These are phyloP conservation scores for Diaporthe citri DNA, from an alignment of 2,329 filamentous ascomycete genomes.

Conservation along the genomic window DNA sequence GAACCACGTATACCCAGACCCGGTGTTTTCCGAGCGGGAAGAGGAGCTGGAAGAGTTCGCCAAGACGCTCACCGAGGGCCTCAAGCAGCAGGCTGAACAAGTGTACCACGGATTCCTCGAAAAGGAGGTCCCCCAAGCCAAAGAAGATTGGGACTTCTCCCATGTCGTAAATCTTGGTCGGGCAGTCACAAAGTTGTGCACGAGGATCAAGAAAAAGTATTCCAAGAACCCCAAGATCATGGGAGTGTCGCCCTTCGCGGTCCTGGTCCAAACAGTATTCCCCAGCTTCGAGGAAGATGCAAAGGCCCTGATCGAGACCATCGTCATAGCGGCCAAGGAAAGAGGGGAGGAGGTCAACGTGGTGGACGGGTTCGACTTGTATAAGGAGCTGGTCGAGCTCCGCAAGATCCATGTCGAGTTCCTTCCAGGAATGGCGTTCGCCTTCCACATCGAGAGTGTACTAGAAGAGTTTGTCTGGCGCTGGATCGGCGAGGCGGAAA, in stretches of 20 bases:
- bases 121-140: slow-evolving; percentile 81
- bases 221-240: slow-evolving; percentile 88
- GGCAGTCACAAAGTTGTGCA: slow-evolving; percentile 84
- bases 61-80: slow-evolving; percentile 77
- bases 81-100: slow-evolving; percentile 80
- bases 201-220: slow-evolving; percentile 93
- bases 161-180: slow-evolving; percentile 92
- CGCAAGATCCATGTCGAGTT: slow-evolving; percentile 83
- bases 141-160: slow-evolving; percentile 89
- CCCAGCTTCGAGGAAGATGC: slow-evolving; percentile 93
- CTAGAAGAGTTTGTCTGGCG: slow-evolving; percentile 95
- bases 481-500: slow-evolving; percentile 88
- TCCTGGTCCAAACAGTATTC: slow-evolving; percentile 85
- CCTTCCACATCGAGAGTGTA: slow-evolving; percentile 87
- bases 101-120: slow-evolving; percentile 85
- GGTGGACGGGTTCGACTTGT: slow-evolving; percentile 94
- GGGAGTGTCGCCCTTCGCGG: slow-evolving; percentile 75
- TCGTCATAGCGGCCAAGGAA: slow-evolving; percentile 79
- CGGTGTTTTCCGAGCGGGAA: slow-evolving; percentile 77
- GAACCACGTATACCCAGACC: slow-evolving; percentile 84
- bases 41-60: slow-evolving; percentile 81
- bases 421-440: slow-evolving; percentile 80
- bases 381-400: slow-evolving; percentile 88
- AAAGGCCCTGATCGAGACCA: slow-evolving; percentile 83
- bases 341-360: slow-evolving; percentile 83